Evolutionary conservation across 2,329 filamentous ascomycete genomes (phyloP), one percentile per base, ranked within the genome.

Genomic region (Stagonosporopsis rhizophila): DNA sequence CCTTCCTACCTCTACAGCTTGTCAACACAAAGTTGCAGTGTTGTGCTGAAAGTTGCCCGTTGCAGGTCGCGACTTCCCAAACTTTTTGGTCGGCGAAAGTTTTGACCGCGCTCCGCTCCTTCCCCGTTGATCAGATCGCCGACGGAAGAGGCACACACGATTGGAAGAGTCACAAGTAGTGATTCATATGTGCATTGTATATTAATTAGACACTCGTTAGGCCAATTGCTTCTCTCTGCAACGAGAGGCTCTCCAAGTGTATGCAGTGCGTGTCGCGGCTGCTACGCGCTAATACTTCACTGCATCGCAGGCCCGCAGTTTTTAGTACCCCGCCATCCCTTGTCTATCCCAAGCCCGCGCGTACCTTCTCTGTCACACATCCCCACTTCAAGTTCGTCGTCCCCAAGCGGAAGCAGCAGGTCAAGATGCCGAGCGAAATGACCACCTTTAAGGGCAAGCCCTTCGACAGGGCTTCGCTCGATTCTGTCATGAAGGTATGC

Each of bases 401-500:
- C 42, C 61, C 67, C 56, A 61, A 67, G 66, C 65, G 67, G 52
- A 73, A 72, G 60, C 57, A 71, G 49, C 57, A 63, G 44, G 65
- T 61, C 58, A 60, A 17, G 50, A 75, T 76, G 72, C 61, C 66
- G 14, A 58, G 61, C 55, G 68, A 69, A 37, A 76, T 74, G 65
- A 83, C 83, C 57, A 82, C 84, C 54, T 95, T 90, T 65, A 80
- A 80, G 74, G 95, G 94, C 70, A 88, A 96, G 82, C 87, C 91
- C 79, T 89, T 99, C 69, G 92, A 98, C 79, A 88, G 92, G 72
- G 81, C 84, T 57, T 82, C 86, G 54, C 86, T 98, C 72, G 95
- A 98, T 74, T 89, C 88, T 59, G 86, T 98, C 72, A 87, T 98
- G 69, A 88, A 90, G 66, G 89, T 93, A 65, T 90, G 92, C 77